Conservation (phyloP, 208 protist genomes). For the Leishmania turanica region DNA sequence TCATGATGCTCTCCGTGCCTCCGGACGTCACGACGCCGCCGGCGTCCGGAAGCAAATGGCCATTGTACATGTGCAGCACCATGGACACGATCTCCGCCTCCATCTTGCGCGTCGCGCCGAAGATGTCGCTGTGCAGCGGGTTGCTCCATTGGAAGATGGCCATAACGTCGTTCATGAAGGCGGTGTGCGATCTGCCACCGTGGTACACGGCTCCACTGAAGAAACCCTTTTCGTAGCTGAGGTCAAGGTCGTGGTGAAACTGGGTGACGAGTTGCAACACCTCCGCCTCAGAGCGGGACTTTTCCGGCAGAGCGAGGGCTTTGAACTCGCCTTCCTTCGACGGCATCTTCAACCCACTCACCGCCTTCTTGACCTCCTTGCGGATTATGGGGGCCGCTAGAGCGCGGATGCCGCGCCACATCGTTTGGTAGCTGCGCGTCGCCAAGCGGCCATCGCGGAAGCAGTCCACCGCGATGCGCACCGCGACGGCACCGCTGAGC, state of each 20-base stretch:
- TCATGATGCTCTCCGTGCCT: slow-evolving; percentile 97
- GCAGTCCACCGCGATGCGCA: slow-evolving; percentile 45
- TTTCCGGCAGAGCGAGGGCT: slow-evolving; percentile 53
- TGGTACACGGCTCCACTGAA: slow-evolving; percentile 95
- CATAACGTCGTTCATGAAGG: slow-evolving; percentile 91
- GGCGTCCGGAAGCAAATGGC: slow-evolving; percentile 74
- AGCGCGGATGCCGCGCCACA: slow-evolving; percentile 60
- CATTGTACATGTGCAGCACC: slow-evolving; percentile 95
- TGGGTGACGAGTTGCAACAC: slow-evolving; percentile 59
- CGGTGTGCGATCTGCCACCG: slow-evolving; percentile 77
- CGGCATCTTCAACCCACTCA: slow-evolving; percentile 64
- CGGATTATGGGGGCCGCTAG: slow-evolving; percentile 67
- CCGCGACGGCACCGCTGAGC: slow-evolving; percentile 31
- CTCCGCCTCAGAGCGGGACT: slow-evolving; percentile 49
- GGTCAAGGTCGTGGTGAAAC: slow-evolving; percentile 71
- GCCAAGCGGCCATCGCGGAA: slow-evolving; percentile 54
- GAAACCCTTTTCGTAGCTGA: slow-evolving; percentile 68
- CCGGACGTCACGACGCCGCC: slow-evolving; percentile 97
- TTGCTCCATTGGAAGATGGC: slow-evolving; percentile 95
- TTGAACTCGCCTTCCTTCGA: slow-evolving; percentile 74
- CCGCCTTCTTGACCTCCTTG: slow-evolving; percentile 41
- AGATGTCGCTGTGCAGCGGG: slow-evolving; percentile 96
- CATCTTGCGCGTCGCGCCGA: slow-evolving; percentile 97
- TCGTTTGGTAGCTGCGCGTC: slow-evolving; percentile 51
- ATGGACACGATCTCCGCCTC: slow-evolving; percentile 98